A percentile compares a stretch with the other conserved stretches of the same genome.
Conservation (phyloP, 129 eudicot genomes). For the Smallanthus sonchifolius region DNA sequence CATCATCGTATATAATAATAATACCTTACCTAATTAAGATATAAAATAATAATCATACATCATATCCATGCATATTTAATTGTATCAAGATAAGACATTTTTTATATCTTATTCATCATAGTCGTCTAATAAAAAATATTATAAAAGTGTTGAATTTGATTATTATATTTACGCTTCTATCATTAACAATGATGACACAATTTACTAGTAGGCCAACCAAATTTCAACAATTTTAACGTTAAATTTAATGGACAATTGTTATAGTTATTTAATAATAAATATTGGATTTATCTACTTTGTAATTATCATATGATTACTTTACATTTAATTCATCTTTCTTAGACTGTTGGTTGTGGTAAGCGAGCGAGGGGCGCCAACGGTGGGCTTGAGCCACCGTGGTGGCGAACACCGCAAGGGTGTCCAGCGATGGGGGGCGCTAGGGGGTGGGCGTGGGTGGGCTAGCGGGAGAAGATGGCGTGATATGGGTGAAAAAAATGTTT, state of each 20-base stretch:
- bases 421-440: too few relatives aligned
- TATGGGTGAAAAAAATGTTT: too few relatives aligned
- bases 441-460: too few relatives aligned
- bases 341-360: too few relatives aligned
- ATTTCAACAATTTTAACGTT: constrained; percentile 9
- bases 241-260: neutral
- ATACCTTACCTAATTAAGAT: neutral
- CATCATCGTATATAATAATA: too few relatives aligned
- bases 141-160: constrained; percentile 21
- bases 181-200: constrained; percentile 32
- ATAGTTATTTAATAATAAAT: neutral
- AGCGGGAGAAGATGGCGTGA: too few relatives aligned
- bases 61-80: constrained; percentile 18
- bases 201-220: constrained; percentile 31
- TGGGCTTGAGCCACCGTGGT: too few relatives aligned
- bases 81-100: constrained; percentile 25
- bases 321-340: constrained; percentile 9
- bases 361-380: too few relatives aligned
- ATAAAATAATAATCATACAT: constrained; percentile 15
- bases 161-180: constrained; percentile 8
- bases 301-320: neutral
- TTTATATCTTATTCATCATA: neutral
- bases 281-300: constrained; percentile 18
- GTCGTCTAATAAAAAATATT: neutral
- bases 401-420: too few relatives aligned